Percentiles rank a stretch among this genome's conserved stretches.
phyloP scores from a whole-genome alignment of 2,329 filamentous ascomycete genomes.

The Colletotrichum liriopes region DNA sequence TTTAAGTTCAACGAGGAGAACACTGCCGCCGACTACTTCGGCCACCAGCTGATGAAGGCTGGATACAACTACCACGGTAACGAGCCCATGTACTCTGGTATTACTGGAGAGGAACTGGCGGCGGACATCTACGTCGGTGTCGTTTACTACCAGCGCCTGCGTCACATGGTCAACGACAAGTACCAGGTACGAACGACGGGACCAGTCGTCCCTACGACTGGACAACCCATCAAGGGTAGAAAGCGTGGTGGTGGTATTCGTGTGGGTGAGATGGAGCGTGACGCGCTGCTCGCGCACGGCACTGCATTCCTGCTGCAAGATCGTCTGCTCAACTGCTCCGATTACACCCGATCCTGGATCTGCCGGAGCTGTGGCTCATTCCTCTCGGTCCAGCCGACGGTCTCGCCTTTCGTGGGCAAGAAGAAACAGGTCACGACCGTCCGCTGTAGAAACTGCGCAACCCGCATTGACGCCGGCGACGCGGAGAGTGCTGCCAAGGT shows the following conservation, averaged over 20 bases:
- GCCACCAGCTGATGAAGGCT: constrained; percentile 93
- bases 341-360: constrained; percentile 91
- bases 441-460: constrained; percentile 85
- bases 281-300: constrained; percentile 94
- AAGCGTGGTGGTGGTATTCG: constrained; percentile 98
- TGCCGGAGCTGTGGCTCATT: constrained; percentile 93
- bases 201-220: constrained; percentile 89
- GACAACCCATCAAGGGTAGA: constrained; percentile 96
- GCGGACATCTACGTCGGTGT: constrained; percentile 98
- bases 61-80: constrained; percentile 99
- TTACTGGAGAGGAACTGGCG: constrained; percentile 93
- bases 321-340: constrained; percentile 95
- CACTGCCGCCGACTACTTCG: constrained; percentile 94
- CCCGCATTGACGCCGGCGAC: constrained; percentile 70
- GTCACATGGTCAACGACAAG: constrained; percentile 99
- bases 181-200: constrained; percentile 98
- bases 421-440: constrained; percentile 79
- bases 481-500: constrained; percentile 70
- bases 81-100: constrained; percentile 98
- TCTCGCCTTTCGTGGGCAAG: constrained; percentile 75
- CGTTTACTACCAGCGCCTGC: constrained; percentile 97
- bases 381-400: constrained; percentile 86
- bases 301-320: constrained; percentile 96
- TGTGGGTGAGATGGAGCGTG: constrained; percentile 99
- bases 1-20: constrained; percentile 96